Evolutionary conservation across 148 eudicot species (phyloP).

Genomic region (Rhododendron simsii): DNA sequence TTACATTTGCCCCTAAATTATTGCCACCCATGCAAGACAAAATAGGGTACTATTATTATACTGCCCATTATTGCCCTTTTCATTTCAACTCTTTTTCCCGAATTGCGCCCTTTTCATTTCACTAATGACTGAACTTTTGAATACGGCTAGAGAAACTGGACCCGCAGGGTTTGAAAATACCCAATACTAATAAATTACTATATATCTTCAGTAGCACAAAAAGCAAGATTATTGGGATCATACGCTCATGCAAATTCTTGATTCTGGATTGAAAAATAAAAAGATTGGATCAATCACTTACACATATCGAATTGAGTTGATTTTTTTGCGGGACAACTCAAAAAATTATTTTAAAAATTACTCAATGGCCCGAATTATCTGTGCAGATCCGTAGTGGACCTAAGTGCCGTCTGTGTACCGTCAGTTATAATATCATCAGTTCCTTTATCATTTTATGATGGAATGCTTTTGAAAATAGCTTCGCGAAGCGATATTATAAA

Average conservation of each 20-base stretch:
- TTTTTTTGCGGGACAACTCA: too few relatives aligned
- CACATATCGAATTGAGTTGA: too few relatives aligned
- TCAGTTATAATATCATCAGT: too few relatives aligned
- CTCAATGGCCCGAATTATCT: too few relatives aligned
- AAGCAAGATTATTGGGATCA: background rate
- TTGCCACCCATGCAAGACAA: background rate
- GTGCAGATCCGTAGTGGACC: too few relatives aligned
- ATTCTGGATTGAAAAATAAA: too few relatives aligned
- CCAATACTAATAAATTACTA: too few relatives aligned
- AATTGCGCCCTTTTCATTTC: background rate
- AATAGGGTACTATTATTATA: background rate
- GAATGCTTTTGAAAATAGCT: too few relatives aligned
- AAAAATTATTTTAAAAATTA: too few relatives aligned
- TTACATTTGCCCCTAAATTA: background rate
- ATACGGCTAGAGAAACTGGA: background rate
- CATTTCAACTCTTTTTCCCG: background rate
- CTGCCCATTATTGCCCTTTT: background rate
- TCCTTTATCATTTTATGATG: too few relatives aligned
- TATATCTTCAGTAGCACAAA: background rate
- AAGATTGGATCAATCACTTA: background rate
- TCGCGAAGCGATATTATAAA: too few relatives aligned
- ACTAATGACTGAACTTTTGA: background rate
- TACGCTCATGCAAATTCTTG: background rate
- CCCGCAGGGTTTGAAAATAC: background rate
- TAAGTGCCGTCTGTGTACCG: too few relatives aligned